Evolutionary conservation across 768 basidiomycete genomes (phyloP).

Genomic region (Pulveroboletus frians): DNA sequence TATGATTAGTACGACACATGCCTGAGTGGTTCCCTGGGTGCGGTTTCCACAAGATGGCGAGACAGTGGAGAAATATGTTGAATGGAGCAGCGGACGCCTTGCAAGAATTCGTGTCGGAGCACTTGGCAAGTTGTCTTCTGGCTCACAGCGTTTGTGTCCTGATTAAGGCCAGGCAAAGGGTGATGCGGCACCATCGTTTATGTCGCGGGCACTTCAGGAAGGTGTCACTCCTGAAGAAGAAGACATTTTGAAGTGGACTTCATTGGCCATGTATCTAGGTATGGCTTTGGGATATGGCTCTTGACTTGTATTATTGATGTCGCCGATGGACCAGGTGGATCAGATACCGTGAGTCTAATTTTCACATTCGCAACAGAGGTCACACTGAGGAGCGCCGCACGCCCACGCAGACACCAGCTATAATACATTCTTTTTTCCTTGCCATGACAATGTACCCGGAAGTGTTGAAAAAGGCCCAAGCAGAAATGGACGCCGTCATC

Average conservation of each 20-base stretch:
- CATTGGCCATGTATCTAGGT: conserved; percentile 17
- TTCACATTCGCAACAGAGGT: conserved; percentile 11
- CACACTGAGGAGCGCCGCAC: neutral
- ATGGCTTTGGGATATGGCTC: neutral
- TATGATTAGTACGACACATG: too few relatives aligned
- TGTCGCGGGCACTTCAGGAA: conserved; percentile 8
- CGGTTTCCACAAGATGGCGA: too few relatives aligned
- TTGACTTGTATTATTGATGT: neutral
- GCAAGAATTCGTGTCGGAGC: conserved; percentile 9
- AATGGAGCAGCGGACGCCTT: conserved; percentile 1
- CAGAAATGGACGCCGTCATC: conserved; percentile 10
- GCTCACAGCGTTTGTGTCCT: neutral
- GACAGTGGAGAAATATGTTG: neutral
- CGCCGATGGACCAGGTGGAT: conserved; percentile 20
- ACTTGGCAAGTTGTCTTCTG: conserved; percentile 5
- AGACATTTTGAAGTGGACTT: conserved; percentile 12
- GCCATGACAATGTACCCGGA: conserved; percentile 8
- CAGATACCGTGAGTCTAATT: conserved; percentile 18
- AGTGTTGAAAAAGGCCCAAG: conserved; percentile 5
- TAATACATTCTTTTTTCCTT: conserved; percentile 16
- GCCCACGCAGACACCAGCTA: conserved; percentile 6
- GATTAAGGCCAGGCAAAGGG: conserved; percentile 4
- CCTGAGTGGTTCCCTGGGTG: too few relatives aligned
- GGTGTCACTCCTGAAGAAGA: conserved; percentile 10
- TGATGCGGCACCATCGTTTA: conserved; percentile 8